A percentile compares a stretch with the other conserved stretches of the same genome.
Conservation (phyloP, 2,329 filamentous ascomycete genomes). For the Monosporascus sp. region DNA sequence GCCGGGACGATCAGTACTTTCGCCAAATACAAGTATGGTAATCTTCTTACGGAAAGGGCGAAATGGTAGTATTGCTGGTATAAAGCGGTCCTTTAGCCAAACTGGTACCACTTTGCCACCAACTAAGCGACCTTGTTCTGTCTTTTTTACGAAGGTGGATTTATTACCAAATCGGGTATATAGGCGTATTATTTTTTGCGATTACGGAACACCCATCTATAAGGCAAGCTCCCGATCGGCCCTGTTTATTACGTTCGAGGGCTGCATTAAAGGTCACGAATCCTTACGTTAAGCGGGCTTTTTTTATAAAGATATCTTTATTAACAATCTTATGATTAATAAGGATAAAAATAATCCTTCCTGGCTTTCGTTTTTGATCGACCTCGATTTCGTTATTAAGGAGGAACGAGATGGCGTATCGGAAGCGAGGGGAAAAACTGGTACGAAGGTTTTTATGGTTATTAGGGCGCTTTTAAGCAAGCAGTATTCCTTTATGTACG, state of each 20-base stretch:
- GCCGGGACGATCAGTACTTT: too few species aligned
- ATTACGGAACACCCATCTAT: slow-evolving; percentile 10
- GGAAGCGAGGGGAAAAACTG: not conserved
- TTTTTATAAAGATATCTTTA: slow-evolving; percentile 32
- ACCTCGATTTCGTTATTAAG: slow-evolving; percentile 6
- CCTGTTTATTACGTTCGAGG: slow-evolving; percentile 7
- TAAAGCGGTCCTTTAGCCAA: slow-evolving; percentile 5
- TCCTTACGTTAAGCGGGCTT: slow-evolving; percentile 23
- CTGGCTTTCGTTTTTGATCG: slow-evolving; percentile 8
- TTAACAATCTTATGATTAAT: slow-evolving; percentile 5
- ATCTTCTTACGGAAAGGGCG: too few species aligned
- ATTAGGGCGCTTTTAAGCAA: slow-evolving; percentile 9
- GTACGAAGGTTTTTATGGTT: slow-evolving; percentile 8
- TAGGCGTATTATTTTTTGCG: not conserved
- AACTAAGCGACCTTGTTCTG: slow-evolving; percentile 5
- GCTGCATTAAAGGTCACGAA: slow-evolving; percentile 20
- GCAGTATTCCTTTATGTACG: not conserved
- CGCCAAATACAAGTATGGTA: too few species aligned
- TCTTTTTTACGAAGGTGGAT: not conserved
- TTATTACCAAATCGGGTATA: slow-evolving; percentile 6
- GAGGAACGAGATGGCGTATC: not conserved
- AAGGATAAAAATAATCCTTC: not conserved
- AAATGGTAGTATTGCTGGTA: too few species aligned
- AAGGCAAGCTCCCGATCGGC: slow-evolving; percentile 4
- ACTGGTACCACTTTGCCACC: not conserved